Percentiles rank a stretch among this genome's conserved stretches.
Conservation (phyloP, 495 filamentous ascomycete genomes). For the Pyrenula aspistea region DNA sequence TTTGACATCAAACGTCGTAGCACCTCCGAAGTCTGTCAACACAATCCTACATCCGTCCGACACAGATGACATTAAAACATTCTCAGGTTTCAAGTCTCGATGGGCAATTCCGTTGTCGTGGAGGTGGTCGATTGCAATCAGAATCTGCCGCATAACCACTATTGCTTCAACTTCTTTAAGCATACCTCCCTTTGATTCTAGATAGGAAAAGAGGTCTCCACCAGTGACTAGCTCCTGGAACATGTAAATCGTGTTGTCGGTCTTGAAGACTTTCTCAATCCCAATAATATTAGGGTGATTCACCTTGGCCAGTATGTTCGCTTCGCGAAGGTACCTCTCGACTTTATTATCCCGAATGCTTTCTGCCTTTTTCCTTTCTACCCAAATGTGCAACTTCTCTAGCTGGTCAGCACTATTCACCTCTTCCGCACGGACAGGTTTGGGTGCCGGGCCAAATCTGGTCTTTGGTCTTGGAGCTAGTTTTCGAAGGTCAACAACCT, state of each 20-base stretch:
- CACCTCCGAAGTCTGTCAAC: slow-evolving; percentile 64
- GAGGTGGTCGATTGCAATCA: slow-evolving; percentile 48
- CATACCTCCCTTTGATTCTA: slow-evolving; percentile 31
- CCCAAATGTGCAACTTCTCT: slow-evolving; percentile 3
- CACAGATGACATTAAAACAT: slow-evolving; percentile 47
- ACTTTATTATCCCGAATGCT: slow-evolving; percentile 5
- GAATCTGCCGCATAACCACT: slow-evolving; percentile 43
- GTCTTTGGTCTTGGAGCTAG: neutral
- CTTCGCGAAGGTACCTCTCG: slow-evolving; percentile 27
- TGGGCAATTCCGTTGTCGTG: slow-evolving; percentile 47
- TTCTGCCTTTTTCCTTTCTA: slow-evolving; percentile 2
- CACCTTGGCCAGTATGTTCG: slow-evolving; percentile 41
- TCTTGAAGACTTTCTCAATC: slow-evolving; percentile 39
- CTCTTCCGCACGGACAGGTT: slow-evolving; percentile 3
- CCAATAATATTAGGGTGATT: slow-evolving; percentile 54
- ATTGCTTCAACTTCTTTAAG: slow-evolving; percentile 40
- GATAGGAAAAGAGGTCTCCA: slow-evolving; percentile 53
- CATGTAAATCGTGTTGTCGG: slow-evolving; percentile 43
- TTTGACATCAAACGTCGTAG: slow-evolving; percentile 24
- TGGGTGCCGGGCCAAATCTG: slow-evolving; percentile 1
- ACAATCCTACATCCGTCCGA: slow-evolving; percentile 42
- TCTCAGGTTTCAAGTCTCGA: slow-evolving; percentile 61
- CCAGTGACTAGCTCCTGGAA: slow-evolving; percentile 53
- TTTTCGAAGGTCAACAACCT: slow-evolving; percentile 29
- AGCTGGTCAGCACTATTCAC: slow-evolving; percentile 5